Percentiles rank a stretch among this genome's conserved stretches.
These are phyloP conservation scores for Fusarium mexicanum DNA, from an alignment of 2,329 filamentous ascomycete species.

Conservation along the genomic window DNA sequence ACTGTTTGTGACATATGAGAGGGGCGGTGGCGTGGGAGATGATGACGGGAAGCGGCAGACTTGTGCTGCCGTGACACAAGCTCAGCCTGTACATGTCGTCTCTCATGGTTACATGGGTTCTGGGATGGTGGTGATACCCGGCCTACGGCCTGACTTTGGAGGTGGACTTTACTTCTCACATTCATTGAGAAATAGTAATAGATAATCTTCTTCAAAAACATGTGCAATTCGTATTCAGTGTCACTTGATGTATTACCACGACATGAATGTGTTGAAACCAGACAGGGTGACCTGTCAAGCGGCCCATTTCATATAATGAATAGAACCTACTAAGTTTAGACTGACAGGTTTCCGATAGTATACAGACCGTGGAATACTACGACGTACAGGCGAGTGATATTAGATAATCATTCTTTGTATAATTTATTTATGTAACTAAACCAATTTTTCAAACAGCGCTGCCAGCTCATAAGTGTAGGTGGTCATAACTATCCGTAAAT, in stretches of 20 bases:
- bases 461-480: background rate
- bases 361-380: no score
- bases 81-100: background rate
- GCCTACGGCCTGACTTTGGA: constrained; percentile 36
- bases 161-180: constrained; percentile 45
- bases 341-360: background rate
- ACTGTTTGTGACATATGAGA: constrained; percentile 21
- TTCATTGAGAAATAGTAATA: constrained; percentile 46
- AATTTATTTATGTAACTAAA: background rate
- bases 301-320: background rate
- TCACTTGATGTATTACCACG: background rate
- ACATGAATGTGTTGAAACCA: background rate
- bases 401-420: background rate
- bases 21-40: constrained; percentile 21
- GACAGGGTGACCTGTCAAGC: background rate
- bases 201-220: constrained; percentile 38
- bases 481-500: background rate
- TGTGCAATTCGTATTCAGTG: background rate
- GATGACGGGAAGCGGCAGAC: constrained; percentile 15
- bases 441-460: background rate
- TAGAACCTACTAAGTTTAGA: background rate
- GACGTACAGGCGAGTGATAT: background rate
- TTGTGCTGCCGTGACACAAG: constrained; percentile 10
- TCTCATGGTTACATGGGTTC: constrained; percentile 30
- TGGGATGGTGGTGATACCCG: constrained; percentile 40